Percentiles rank a stretch among this genome's conserved stretches.
Conservation (phyloP, 2,329 filamentous ascomycete species). For the Pseudogymnoascus sp. region DNA sequence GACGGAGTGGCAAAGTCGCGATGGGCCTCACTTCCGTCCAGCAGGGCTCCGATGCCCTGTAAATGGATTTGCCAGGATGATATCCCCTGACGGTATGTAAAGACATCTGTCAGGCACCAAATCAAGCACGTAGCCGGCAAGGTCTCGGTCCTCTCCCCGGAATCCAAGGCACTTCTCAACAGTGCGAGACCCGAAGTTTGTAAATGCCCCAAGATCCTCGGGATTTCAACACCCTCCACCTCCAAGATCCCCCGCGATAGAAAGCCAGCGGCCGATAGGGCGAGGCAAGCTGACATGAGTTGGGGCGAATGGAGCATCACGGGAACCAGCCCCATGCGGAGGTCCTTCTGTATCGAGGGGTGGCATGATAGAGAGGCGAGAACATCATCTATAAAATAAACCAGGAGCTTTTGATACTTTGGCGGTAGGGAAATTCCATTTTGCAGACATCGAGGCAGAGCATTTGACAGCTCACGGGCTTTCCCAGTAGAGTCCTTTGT, state of each 20-base stretch:
- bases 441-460: slow-evolving; percentile 16
- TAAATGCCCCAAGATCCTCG: neutral
- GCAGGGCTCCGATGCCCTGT: slow-evolving; percentile 18
- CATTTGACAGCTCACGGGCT: neutral
- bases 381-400: slow-evolving; percentile 19
- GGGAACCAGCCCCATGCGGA: slow-evolving; percentile 19
- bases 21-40: slow-evolving; percentile 15
- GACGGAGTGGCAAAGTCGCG: neutral
- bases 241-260: slow-evolving; percentile 17
- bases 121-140: slow-evolving; percentile 20
- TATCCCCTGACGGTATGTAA: slow-evolving; percentile 18
- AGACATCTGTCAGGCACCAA: slow-evolving; percentile 22
- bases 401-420: slow-evolving; percentile 18
- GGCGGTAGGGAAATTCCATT: slow-evolving; percentile 20
- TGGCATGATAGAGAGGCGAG: slow-evolving; percentile 23
- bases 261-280: slow-evolving; percentile 21
- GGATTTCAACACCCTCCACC: neutral
- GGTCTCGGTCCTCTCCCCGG: slow-evolving; percentile 15
- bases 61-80: slow-evolving; percentile 22
- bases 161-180: neutral
- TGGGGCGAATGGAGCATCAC: slow-evolving; percentile 20
- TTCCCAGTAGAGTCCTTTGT: neutral
- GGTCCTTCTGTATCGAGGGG: slow-evolving; percentile 21
- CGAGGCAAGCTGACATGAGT: slow-evolving; percentile 21
- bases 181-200: neutral